phyloP scores from a whole-genome alignment of 1,139 yeast genomes.

The Debaryomycetaceae sp. region DNA sequence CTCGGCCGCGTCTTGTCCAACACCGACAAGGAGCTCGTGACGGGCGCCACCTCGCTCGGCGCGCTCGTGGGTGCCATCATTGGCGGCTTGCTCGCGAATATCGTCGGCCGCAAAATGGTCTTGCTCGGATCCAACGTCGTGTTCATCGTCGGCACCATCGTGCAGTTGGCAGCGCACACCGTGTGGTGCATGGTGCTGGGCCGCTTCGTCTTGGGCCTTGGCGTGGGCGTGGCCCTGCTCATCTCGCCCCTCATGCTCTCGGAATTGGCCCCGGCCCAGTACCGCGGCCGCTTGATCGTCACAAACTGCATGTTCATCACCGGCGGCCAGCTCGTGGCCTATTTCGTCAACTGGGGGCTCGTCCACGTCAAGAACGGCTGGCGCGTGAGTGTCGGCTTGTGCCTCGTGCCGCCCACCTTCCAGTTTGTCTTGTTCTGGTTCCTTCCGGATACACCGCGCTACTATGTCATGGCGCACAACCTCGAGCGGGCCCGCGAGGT shows the following conservation, averaged over 20 bases:
- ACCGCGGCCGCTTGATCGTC: constrained; percentile 76
- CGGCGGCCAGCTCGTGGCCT: constrained; percentile 87
- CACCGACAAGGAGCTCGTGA: constrained; percentile 79
- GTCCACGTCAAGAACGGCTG: constrained; percentile 70
- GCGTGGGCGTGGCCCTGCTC: constrained; percentile 88
- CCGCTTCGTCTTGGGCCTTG: constrained; percentile 86
- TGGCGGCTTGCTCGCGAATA: constrained; percentile 75
- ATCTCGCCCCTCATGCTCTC: constrained; percentile 85
- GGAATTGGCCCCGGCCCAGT: constrained; percentile 86
- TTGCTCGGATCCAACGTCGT: constrained; percentile 69
- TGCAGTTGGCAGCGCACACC: constrained; percentile 69
- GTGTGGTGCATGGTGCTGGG: constrained; percentile 92
- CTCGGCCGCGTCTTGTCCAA: constrained; percentile 43
- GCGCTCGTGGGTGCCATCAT: constrained; percentile 69
- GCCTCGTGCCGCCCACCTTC: constrained; percentile 74
- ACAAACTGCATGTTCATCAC: constrained; percentile 66
- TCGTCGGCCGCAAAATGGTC: constrained; percentile 72
- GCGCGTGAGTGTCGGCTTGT: constrained; percentile 84
- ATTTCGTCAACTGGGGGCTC: constrained; percentile 87
- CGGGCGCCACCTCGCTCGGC: constrained; percentile 93
- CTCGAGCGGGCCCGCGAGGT: constrained; percentile 58
- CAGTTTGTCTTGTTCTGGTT: constrained; percentile 72
- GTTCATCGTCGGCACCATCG: constrained; percentile 70
- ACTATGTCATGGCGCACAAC: constrained; percentile 60
- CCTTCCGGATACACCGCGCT: constrained; percentile 94